A percentile compares a stretch with the other conserved stretches of the same genome.
Evolutionary conservation across 75 land plant species (phyloP).

Genomic region (Pinus taeda): DNA sequence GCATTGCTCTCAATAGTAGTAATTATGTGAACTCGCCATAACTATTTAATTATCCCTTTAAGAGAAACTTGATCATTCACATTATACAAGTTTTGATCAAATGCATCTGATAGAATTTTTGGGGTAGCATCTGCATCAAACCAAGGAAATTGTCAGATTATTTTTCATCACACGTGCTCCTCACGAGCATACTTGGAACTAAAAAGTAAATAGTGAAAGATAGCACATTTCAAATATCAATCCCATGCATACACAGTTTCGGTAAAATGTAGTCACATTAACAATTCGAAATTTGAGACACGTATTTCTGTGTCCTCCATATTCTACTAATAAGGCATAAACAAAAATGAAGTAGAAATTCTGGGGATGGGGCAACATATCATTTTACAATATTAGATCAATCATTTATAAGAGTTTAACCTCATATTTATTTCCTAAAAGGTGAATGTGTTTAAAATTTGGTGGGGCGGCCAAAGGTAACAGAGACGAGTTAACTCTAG

Average conservation of each 20-base stretch:
- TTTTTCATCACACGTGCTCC: not conserved
- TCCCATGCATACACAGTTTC: not conserved
- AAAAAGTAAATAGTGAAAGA: not conserved
- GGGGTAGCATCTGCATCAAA: not conserved
- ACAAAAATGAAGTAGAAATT: not conserved
- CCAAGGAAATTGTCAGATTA: not conserved
- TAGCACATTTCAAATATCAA: not conserved
- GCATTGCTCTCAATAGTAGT: not conserved
- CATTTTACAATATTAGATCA: not conserved
- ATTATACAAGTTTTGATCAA: not conserved
- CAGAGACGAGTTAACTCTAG: no score
- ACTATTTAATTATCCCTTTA: not conserved
- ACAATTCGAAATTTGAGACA: not conserved
- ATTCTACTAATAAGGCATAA: not conserved
- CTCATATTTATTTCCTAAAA: no score
- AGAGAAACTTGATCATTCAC: not conserved
- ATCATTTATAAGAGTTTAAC: not conserved
- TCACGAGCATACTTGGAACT: not conserved
- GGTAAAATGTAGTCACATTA: not conserved
- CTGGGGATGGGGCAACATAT: not conserved
- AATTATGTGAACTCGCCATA: not conserved
- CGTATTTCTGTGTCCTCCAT: not conserved
- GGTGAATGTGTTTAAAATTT: no score
- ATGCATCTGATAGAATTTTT: not conserved
- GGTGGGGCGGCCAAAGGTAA: no score